Base-by-base conservation (phyloP, 345 rosid genomes). In the Salix udensis region DNA sequence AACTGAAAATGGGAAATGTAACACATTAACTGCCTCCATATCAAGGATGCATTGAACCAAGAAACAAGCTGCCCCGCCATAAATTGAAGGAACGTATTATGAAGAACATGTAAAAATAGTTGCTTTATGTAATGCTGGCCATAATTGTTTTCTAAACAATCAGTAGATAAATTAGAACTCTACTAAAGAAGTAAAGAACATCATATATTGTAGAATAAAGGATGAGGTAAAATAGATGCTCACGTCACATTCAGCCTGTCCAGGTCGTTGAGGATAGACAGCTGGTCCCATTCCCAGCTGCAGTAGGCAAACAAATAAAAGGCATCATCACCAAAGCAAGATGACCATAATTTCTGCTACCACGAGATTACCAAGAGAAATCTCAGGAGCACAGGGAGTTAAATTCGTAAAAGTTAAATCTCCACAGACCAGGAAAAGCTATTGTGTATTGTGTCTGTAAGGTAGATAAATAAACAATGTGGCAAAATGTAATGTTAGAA, bases 211-310 rank as follows among this genome's bases (percentile, higher is more conserved):
- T 58, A 60, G 2, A 76, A 30, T 70, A 16, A 48, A 44, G 42
- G 19, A 24, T 21, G 19, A 34, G 7, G 8, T 12, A 12, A 39
- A 60, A 69, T 16, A 48, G 67, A 78, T 80, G 67, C 94, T 53
- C 75, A 94, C 98, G 79, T 94, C 98, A 88, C 98, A 94, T 84
- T 94, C 98, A 77, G 84, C 36, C 82, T 91, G 95, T 74, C 97
- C 97, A 79, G 92, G 93, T 75, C 94, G 88, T 81, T 91, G 98
- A 69, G 98, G 97, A 73, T 91, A 94, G 39, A 84, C 48, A n/a
- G 88, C 46, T 28, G 88, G 23, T 75, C 83, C 80, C 74, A 83
- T 71, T 68, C 87, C 95, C 74, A 90, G 74, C 98, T 94, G 89
- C 79, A 86, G 75, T 46, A 80, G 70, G 70, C 68, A 80, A 82